Conservation (phyloP, 164 flowering plant species). For the Berberis thunbergii region DNA sequence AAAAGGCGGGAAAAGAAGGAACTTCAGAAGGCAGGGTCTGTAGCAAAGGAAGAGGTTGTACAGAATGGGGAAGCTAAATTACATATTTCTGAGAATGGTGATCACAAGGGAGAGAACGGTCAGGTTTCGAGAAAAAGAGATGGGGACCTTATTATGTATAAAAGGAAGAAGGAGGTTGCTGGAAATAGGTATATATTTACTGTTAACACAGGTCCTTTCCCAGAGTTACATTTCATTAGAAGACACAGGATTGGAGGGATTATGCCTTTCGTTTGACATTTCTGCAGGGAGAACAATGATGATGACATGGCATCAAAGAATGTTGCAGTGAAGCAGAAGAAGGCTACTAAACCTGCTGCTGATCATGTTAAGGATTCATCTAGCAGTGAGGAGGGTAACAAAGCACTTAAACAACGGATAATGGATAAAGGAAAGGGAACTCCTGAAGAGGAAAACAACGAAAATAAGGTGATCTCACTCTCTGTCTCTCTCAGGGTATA, state of each 20-base stretch:
- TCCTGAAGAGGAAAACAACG: no score
- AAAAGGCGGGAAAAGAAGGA: constrained; percentile 62
- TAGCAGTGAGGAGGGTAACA: constrained; percentile 14
- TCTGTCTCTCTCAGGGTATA: neutral
- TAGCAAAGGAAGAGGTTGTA: constrained; percentile 14
- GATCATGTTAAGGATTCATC: constrained; percentile 7
- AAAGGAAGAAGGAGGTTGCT: constrained; percentile 4
- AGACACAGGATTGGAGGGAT: neutral
- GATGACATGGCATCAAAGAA: constrained; percentile 14
- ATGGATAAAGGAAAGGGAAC: constrained; percentile 17
- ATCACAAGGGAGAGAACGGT: constrained; percentile 30
- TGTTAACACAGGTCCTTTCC: neutral
- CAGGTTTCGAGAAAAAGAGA: constrained; percentile 2
- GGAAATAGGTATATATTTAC: constrained; percentile 29
- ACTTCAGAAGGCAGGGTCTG: constrained; percentile 30
- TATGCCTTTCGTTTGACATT: constrained; percentile 1
- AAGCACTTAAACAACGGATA: constrained; percentile 10
- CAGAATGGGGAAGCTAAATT: constrained; percentile 19
- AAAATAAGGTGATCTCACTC: constrained; percentile 15
- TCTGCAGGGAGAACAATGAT: constrained; percentile 27
- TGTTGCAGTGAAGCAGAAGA: neutral
- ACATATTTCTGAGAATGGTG: constrained; percentile 13
- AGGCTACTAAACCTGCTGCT: no score
- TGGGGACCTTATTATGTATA: no score
- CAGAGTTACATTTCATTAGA: neutral